A percentile compares a stretch with the other conserved stretches of the same genome.
phyloP scores from a whole-genome alignment of 2,329 filamentous ascomycete species.

The Fusarium pseudoanthophilum region DNA sequence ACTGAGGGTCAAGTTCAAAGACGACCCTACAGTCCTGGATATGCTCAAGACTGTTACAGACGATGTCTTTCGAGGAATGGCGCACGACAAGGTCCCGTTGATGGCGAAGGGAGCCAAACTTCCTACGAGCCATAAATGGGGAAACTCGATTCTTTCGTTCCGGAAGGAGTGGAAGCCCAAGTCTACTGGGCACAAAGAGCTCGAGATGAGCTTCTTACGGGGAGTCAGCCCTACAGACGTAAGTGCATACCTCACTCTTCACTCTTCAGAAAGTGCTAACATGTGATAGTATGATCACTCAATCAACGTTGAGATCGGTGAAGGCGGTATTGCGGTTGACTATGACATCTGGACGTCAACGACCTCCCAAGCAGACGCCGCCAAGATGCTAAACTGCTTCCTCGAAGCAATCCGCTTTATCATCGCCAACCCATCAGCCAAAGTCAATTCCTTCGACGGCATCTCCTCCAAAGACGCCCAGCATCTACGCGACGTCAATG shows the following conservation, averaged over 20 bases:
- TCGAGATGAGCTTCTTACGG: background rate
- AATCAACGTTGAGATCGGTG: background rate
- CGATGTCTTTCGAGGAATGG: background rate
- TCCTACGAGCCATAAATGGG: background rate
- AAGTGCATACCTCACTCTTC: fast-evolving
- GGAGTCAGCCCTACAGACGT: background rate
- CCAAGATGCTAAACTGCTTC: background rate
- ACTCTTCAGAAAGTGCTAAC: fast-evolving
- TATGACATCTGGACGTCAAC: constrained; percentile 3
- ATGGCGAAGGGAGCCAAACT: background rate
- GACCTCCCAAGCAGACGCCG: background rate
- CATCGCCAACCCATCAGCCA: background rate
- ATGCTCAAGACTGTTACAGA: background rate
- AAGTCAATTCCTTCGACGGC: background rate
- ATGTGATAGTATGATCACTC: background rate
- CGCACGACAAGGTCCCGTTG: background rate
- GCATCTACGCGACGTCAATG: background rate
- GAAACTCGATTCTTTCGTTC: background rate
- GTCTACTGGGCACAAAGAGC: background rate
- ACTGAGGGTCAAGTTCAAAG: background rate
- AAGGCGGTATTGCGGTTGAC: background rate
- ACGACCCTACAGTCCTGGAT: background rate
- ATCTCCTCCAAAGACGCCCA: background rate
- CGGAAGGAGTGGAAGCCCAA: constrained; percentile 1
- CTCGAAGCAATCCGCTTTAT: background rate